phyloP scores from a whole-genome alignment of 116 monocot genomes.

The Trichopus zeylanicus region DNA sequence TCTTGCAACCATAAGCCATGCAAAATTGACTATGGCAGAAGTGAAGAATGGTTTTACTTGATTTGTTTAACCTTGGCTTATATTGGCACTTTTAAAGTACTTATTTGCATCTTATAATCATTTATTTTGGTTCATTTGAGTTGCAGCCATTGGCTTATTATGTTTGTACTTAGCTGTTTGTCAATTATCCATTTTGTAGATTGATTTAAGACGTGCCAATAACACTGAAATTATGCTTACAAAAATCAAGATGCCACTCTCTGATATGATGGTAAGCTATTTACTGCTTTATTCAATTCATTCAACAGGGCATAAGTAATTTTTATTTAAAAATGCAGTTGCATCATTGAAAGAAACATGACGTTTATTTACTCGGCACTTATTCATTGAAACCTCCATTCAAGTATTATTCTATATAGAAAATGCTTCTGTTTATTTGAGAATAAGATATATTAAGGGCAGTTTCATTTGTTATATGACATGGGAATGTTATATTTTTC shows the following conservation, averaged over 20 bases:
- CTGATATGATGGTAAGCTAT: constrained; percentile 53
- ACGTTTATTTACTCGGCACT: background rate
- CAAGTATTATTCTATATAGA: too few species aligned
- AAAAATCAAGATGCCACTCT: constrained; percentile 61
- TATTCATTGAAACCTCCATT: background rate
- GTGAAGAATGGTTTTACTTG: too few species aligned
- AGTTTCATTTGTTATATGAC: background rate
- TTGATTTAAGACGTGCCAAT: constrained; percentile 53
- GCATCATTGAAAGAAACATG: background rate
- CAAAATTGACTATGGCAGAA: background rate
- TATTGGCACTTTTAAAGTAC: background rate
- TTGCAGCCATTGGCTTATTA: background rate
- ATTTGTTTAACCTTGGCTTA: background rate
- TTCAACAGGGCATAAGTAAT: background rate
- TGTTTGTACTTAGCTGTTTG: background rate
- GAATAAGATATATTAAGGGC: background rate
- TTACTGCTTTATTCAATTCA: background rate
- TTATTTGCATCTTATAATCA: background rate
- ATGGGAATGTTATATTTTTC: background rate
- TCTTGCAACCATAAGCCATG: background rate
- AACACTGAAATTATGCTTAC: constrained; percentile 66
- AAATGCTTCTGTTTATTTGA: too few species aligned
- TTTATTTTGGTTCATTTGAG: background rate
- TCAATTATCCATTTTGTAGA: constrained; percentile 14
- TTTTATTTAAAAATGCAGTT: background rate